Percentiles rank a stretch among this genome's conserved stretches.
These are phyloP conservation scores for Panaeolus cyanescens DNA, from an alignment of 768 basidiomycete genomes.

Conservation along the genomic window DNA sequence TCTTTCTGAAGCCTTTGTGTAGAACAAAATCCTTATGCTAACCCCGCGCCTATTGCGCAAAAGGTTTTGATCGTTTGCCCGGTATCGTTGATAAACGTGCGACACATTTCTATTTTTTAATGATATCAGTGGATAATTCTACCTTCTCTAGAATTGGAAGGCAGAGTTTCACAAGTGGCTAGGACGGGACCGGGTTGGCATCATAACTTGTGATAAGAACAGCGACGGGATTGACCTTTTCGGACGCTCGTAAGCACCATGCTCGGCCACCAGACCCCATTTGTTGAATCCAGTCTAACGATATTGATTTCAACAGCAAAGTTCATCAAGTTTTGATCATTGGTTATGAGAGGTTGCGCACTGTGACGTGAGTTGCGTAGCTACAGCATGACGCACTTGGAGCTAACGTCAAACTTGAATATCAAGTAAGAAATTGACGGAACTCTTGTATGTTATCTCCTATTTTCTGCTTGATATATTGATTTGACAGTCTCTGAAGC, in stretches of 20 bases:
- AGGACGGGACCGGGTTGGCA: conserved; percentile 50
- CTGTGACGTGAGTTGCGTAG: conserved; percentile 65
- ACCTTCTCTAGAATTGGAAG: conserved; percentile 78
- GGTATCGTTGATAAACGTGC: conserved; percentile 84
- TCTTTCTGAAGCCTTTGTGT: neutral
- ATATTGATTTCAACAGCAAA: conserved; percentile 43
- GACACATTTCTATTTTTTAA: neutral
- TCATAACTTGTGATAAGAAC: conserved; percentile 48
- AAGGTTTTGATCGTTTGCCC: conserved; percentile 95
- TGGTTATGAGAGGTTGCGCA: conserved; percentile 89
- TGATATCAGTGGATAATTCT: neutral
- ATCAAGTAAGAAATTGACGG: conserved; percentile 25
- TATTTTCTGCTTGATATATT: neutral
- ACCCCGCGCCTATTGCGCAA: conserved; percentile 54
- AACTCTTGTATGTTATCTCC: conserved; percentile 20
- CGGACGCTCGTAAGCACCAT: conserved; percentile 70
- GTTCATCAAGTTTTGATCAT: conserved; percentile 88
- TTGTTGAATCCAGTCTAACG: neutral
- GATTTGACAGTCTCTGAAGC: conserved; percentile 36
- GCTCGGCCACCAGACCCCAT: neutral
- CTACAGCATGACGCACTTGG: neutral
- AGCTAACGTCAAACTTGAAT: neutral
- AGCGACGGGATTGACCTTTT: conserved; percentile 65
- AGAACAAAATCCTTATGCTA: conserved; percentile 87
- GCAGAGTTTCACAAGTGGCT: conserved; percentile 96